These are phyloP conservation scores for Stephania japonica DNA, from an alignment of 164 flowering plant species.

Conservation along the genomic window DNA sequence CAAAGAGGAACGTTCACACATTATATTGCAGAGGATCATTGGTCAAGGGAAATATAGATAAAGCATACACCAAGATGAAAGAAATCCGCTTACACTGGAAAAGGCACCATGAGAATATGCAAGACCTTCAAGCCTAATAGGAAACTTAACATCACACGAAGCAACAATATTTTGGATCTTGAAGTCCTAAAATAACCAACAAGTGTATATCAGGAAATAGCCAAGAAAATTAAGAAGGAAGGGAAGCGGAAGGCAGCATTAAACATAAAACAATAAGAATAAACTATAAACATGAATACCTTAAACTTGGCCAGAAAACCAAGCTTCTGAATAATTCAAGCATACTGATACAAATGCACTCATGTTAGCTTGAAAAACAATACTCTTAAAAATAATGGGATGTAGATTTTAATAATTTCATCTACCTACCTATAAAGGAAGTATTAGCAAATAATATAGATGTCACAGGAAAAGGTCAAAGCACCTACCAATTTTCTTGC, in stretches of 20 bases:
- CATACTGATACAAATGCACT: constrained; percentile 52
- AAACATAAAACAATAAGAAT: neutral
- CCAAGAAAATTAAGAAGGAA: too few relatives aligned
- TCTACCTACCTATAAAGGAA: too few relatives aligned
- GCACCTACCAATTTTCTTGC: too few relatives aligned
- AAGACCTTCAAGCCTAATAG: constrained; percentile 84
- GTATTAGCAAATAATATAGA: too few relatives aligned
- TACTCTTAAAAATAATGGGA: neutral
- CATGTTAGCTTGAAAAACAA: constrained; percentile 2
- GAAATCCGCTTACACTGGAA: constrained; percentile 58
- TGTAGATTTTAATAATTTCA: too few relatives aligned
- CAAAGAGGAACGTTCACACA: too few relatives aligned
- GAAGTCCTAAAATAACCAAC: constrained; percentile 59
- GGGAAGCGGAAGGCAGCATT: neutral
- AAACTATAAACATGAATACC: constrained; percentile 43
- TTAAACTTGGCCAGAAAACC: constrained; percentile 89
- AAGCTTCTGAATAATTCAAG: constrained; percentile 89
- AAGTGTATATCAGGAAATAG: neutral
- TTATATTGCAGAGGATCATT: too few relatives aligned
- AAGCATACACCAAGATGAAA: too few relatives aligned
- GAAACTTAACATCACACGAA: constrained; percentile 93
- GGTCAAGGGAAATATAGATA: neutral
- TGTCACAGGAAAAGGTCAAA: too few relatives aligned
- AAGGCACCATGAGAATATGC: constrained; percentile 79
- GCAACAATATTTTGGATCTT: constrained; percentile 91